These are phyloP conservation scores for Saturnispora saitoi DNA, from an alignment of 805 yeast species.

Conservation along the genomic window DNA sequence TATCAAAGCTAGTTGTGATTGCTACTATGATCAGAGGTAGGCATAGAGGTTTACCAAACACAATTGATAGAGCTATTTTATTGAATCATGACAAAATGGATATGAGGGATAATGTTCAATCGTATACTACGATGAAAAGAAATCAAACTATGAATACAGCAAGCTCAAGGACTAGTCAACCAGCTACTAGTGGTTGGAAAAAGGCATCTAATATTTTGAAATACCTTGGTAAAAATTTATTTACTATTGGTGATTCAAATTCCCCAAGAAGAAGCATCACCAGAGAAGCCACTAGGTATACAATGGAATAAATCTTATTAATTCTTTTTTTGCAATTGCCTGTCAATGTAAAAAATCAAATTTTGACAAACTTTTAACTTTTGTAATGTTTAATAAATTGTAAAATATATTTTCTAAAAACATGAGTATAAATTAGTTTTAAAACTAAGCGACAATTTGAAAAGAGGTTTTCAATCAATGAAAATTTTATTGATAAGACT, in stretches of 20 bases:
- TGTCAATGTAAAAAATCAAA: not conserved
- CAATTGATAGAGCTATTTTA: constrained; percentile 89
- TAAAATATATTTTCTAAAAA: not conserved
- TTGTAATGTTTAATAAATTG: not conserved
- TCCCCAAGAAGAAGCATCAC: constrained; percentile 6
- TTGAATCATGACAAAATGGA: constrained; percentile 63
- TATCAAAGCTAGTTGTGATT: constrained; percentile 77
- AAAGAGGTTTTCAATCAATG: no score
- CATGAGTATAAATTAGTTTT: no score
- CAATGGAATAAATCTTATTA: not conserved
- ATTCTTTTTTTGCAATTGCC: not conserved
- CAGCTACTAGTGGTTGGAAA: constrained; percentile 1
- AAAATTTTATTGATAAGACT: no score
- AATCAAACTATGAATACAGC: constrained; percentile 17
- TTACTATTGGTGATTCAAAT: constrained; percentile 2
- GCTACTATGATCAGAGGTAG: constrained; percentile 92
- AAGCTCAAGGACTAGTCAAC: not conserved
- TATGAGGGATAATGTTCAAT: constrained; percentile 53
- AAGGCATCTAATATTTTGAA: constrained; percentile 1
- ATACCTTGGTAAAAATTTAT: constrained; percentile 3
- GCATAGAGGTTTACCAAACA: constrained; percentile 92
- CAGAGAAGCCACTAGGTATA: constrained; percentile 4
- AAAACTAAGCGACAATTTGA: no score
- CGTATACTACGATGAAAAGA: constrained; percentile 32
- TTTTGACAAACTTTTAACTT: not conserved